A percentile compares a stretch with the other conserved stretches of the same genome.
Conservation (phyloP, 164 flowering plant species). For the Vitis rupestris region DNA sequence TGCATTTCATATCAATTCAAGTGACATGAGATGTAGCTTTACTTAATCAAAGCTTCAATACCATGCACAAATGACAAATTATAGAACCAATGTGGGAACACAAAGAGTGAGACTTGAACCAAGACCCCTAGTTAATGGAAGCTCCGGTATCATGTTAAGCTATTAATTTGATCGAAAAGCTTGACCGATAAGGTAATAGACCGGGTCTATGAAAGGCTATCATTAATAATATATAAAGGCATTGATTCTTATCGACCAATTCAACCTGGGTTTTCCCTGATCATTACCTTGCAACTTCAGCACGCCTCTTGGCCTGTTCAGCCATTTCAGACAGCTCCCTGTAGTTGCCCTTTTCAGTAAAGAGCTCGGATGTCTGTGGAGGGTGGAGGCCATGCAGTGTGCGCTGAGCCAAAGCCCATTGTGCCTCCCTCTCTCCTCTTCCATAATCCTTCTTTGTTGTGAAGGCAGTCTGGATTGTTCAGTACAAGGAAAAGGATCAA, state of each 20-base stretch:
- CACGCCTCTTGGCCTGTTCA: slow-evolving; percentile 41
- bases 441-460: slow-evolving; percentile 42
- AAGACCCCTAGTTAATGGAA: too few species aligned
- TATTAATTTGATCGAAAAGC: too few species aligned
- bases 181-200: too few species aligned
- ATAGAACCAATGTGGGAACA: too few species aligned
- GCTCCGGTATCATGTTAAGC: too few species aligned
- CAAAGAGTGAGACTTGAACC: too few species aligned
- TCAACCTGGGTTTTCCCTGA: background rate
- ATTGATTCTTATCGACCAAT: too few species aligned
- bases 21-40: too few species aligned
- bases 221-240: too few species aligned
- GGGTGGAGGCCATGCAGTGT: slow-evolving; percentile 37
- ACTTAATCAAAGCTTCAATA: too few species aligned
- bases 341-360: slow-evolving; percentile 26
- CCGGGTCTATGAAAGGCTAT: too few species aligned
- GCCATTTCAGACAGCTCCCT: slow-evolving; percentile 39
- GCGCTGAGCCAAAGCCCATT: slow-evolving; percentile 39
- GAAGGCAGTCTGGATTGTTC: slow-evolving; percentile 33
- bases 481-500: background rate
- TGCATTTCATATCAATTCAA: background rate
- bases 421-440: slow-evolving; percentile 36
- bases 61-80: too few species aligned
- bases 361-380: slow-evolving; percentile 11
- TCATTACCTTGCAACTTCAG: slow-evolving; percentile 38